Evolutionary conservation across 108 stramenopile genomes (phyloP).

Genomic region (Fistulifera pelliculosa): DNA sequence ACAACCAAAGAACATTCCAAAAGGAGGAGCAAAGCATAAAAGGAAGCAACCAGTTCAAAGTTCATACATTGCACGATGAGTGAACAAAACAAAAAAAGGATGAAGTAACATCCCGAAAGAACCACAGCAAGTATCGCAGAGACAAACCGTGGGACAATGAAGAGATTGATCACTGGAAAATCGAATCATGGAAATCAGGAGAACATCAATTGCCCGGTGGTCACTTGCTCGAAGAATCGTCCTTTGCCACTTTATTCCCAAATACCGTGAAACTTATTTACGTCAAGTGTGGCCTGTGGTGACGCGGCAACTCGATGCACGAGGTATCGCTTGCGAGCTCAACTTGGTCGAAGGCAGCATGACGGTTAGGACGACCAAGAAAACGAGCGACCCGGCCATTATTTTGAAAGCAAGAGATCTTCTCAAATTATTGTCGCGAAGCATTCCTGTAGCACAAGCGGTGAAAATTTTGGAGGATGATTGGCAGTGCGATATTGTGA

Average conservation of each 20-base stretch:
- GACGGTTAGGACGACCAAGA: constrained; percentile 95
- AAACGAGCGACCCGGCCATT: constrained; percentile 92
- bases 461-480: constrained; percentile 93
- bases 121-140: constrained; percentile 92
- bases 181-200: constrained; percentile 59
- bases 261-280: constrained; percentile 97
- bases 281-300: constrained; percentile 97
- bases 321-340: constrained; percentile 69
- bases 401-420: constrained; percentile 97
- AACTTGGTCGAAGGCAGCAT: constrained; percentile 96
- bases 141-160: constrained; percentile 99
- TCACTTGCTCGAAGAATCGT: constrained; percentile 90
- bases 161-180: constrained; percentile 95
- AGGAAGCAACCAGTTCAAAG: too few species aligned
- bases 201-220: constrained; percentile 62
- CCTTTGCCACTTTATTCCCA: constrained; percentile 99
- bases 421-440: constrained; percentile 91
- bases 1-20: too few species aligned
- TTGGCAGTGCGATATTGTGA: constrained; percentile 94
- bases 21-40: too few species aligned
- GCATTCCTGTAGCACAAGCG: constrained; percentile 88
- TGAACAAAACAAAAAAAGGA: too few species aligned
- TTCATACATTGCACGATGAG: too few species aligned
- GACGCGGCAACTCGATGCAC: constrained; percentile 79
- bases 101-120: constrained; percentile 33